Evolutionary conservation across 805 yeast species (phyloP), one percentile per base, ranked within the genome.

Genomic region (Kodamaea restingae): DNA sequence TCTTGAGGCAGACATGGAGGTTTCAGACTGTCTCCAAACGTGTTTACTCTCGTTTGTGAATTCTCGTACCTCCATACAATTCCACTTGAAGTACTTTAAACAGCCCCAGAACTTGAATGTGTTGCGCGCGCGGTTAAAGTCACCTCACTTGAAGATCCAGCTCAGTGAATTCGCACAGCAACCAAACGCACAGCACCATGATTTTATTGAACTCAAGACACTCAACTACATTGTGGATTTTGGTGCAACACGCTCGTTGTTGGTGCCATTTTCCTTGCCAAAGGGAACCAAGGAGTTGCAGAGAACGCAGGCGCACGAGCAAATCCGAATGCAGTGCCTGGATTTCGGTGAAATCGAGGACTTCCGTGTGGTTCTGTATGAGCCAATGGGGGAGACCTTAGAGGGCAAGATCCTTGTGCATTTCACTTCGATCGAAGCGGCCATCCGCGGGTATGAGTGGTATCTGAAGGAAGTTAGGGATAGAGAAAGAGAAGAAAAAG

Each of bases 371-470:
- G 25, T 41, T 5, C 30, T 38, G 7, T 22, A 35, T 6, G 35
- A 27, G 4, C 20, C 35, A 15, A 29, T 29, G 14, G 41, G 17
- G 7, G 39, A 21, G 11, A 27, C 28, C 12, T 29, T 32, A 25
- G 25, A 26, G 15, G 46, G 49, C 14, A 49, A 44, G 35, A 48
- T 41, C 3, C 15, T 46, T 42, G 53, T 64, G 18, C 70, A 73
- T 48, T 75, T 67, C 47, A 65, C 71, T 3, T 64, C 74, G 18
- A 70, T 74, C 24, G 70, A 70, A 34, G 48, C 70, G 7, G 73
- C 78, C 11, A 68, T 73, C 36, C 67, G 66, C 42, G 59, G 69
- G 32, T 69, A 63, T 36, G 72, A 72, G 48, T 63, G 59, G 31
- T 49, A 32, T 15, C 21, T 30, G 32, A 30, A 17, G 15, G 32